A percentile compares a stretch with the other conserved stretches of the same genome.
Conservation (phyloP, 2,329 filamentous ascomycete species). For the Daldinia sp. region DNA sequence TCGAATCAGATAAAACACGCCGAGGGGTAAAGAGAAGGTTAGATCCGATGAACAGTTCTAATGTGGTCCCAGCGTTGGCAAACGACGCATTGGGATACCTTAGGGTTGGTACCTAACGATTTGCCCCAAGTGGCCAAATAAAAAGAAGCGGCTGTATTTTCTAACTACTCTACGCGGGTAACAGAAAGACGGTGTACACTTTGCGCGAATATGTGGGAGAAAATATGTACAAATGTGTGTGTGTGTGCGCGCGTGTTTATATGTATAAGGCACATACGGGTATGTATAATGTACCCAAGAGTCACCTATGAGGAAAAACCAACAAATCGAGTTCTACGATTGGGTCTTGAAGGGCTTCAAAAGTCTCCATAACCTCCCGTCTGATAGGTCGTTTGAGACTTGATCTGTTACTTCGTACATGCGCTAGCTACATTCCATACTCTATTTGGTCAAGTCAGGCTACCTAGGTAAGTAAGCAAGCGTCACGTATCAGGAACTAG, state of each 20-base stretch:
- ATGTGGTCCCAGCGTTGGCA: not conserved
- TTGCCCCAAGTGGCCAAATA: not conserved
- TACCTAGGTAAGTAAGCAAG: too few species aligned
- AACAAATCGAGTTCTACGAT: not conserved
- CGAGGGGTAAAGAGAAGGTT: not conserved
- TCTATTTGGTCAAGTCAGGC: conserved; percentile 19
- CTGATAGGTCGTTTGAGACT: conserved; percentile 6
- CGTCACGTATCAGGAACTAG: conserved; percentile 23
- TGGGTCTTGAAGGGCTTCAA: conserved; percentile 2
- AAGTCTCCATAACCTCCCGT: conserved; percentile 7
- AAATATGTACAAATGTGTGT: not conserved
- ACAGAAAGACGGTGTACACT: conserved; percentile 15
- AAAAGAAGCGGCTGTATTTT: not conserved
- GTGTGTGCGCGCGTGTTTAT: not conserved
- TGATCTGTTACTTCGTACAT: conserved; percentile 16
- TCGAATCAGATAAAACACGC: conserved; percentile 12
- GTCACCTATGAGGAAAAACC: not conserved
- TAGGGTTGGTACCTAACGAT: too few species aligned
- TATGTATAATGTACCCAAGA: not conserved
- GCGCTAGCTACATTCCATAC: conserved; percentile 26
- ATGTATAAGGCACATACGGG: not conserved
- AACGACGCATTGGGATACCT: not conserved
- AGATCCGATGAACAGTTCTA: conserved; percentile 1
- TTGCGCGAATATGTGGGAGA: conserved; percentile 4
- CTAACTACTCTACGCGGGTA: not conserved